These are phyloP conservation scores for Colletotrichum sp. DNA, from an alignment of 2,329 filamentous ascomycete species.

Conservation along the genomic window DNA sequence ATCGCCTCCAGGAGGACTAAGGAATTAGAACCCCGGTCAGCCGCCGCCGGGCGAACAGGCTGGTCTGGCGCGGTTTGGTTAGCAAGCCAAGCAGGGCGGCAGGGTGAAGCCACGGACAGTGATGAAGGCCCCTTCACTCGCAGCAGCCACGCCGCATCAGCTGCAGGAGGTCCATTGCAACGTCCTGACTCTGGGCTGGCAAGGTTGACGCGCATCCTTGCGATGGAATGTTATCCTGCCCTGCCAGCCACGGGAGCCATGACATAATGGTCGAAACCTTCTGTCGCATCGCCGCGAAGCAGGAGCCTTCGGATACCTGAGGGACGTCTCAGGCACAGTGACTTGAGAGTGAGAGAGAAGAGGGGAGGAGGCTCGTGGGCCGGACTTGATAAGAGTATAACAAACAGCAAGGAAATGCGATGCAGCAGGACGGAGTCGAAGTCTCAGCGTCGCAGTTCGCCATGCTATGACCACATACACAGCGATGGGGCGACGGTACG, in stretches of 20 bases:
- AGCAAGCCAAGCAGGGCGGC: not conserved
- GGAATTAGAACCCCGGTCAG: not conserved
- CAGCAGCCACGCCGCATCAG: not conserved
- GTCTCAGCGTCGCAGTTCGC: not conserved
- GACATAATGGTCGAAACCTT: slow-evolving; percentile 14
- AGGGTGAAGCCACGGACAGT: not conserved
- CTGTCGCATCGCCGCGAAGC: not conserved
- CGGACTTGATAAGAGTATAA: not conserved
- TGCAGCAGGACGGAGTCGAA: not conserved
- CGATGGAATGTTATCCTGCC: not conserved
- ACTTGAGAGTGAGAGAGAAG: not conserved
- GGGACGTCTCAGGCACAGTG: not conserved
- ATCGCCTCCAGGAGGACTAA: slow-evolving; percentile 7
- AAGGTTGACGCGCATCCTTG: not conserved
- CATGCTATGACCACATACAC: not conserved
- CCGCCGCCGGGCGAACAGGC: not conserved
- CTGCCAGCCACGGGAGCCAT: not conserved
- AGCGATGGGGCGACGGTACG: not conserved
- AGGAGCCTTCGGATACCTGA: not conserved
- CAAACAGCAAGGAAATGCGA: not conserved
- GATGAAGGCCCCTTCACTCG: not conserved
- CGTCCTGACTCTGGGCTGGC: slow-evolving; percentile 5
- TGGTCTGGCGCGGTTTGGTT: not conserved
- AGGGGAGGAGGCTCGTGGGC: not conserved
- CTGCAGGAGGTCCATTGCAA: not conserved